Conservation (phyloP, 2,329 filamentous ascomycete genomes). For the Exophiala dermatitidis region DNA sequence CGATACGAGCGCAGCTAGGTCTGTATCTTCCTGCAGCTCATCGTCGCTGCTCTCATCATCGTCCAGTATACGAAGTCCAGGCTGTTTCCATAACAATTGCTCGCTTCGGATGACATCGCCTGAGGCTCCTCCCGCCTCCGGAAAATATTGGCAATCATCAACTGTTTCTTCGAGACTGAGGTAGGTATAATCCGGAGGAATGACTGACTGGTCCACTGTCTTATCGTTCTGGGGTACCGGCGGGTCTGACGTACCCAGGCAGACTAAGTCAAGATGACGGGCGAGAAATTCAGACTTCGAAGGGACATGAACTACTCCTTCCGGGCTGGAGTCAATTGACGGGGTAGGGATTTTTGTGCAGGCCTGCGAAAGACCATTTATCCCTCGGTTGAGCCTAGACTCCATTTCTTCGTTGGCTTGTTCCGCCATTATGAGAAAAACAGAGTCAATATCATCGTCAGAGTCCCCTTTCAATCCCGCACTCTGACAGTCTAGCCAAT, state of each 20-base stretch:
- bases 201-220: slow-evolving; percentile 7
- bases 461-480: background rate
- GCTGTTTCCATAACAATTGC: slow-evolving; percentile 23
- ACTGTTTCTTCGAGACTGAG: slow-evolving; percentile 4
- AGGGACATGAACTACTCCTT: background rate
- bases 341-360: background rate
- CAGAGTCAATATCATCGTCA: slow-evolving; percentile 1
- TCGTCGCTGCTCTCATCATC: slow-evolving; percentile 11
- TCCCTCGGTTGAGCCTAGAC: background rate
- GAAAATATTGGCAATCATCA: slow-evolving; percentile 1
- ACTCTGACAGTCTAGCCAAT: background rate
- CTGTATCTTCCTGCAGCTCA: slow-evolving; percentile 10
- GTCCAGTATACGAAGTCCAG: slow-evolving; percentile 20
- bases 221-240: background rate
- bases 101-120: slow-evolving; percentile 15
- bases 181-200: background rate
- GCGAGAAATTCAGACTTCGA: background rate
- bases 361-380: background rate
- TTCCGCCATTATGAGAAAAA: background rate
- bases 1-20: background rate
- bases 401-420: background rate
- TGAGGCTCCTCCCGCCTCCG: background rate
- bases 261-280: background rate
- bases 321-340: background rate
- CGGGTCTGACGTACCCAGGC: background rate